These are phyloP conservation scores for Monosporascus sp. DNA, from an alignment of 2,329 filamentous ascomycete species.

Conservation along the genomic window DNA sequence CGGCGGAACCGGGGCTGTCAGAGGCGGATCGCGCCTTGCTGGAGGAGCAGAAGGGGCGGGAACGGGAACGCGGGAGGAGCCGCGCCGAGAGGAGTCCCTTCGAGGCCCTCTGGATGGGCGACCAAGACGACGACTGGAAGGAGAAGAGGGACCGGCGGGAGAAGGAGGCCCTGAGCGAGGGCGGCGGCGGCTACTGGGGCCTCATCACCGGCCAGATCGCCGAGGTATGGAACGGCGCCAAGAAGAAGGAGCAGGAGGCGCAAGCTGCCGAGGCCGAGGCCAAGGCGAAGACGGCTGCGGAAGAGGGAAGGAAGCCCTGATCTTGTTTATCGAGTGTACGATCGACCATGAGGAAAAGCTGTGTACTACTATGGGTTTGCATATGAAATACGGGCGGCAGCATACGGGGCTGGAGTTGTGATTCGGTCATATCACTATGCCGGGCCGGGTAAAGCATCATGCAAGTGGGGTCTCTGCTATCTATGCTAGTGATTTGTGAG, in stretches of 20 bases:
- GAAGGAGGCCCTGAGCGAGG: slow-evolving; percentile 45
- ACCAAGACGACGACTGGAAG: slow-evolving; percentile 49
- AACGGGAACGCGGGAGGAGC: slow-evolving; percentile 3
- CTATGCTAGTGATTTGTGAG: not conserved
- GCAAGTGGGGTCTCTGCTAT: slow-evolving; percentile 4
- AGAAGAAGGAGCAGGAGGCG: slow-evolving; percentile 23
- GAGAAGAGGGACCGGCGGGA: slow-evolving; percentile 47
- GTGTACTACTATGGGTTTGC: slow-evolving; percentile 8
- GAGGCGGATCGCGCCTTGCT: slow-evolving; percentile 20
- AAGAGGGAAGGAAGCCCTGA: slow-evolving; percentile 14
- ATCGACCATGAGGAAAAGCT: slow-evolving; percentile 1
- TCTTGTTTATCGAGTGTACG: not conserved
- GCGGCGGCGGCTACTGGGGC: slow-evolving; percentile 49
- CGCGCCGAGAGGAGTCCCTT: slow-evolving; percentile 25
- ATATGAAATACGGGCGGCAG: slow-evolving; percentile 1
- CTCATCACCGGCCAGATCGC: slow-evolving; percentile 52
- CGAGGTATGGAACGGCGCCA: slow-evolving; percentile 40
- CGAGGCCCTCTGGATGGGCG: slow-evolving; percentile 54
- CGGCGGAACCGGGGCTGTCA: slow-evolving; percentile 2
- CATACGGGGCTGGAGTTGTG: slow-evolving; percentile 7
- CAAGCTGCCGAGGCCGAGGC: slow-evolving; percentile 15
- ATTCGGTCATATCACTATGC: not conserved
- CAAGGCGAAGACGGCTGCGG: slow-evolving; percentile 25
- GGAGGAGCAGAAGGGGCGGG: slow-evolving; percentile 12
- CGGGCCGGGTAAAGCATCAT: too few relatives aligned